Base-by-base conservation (phyloP, 108 stramenopile species). In the Nitzschia inconspicua region DNA sequence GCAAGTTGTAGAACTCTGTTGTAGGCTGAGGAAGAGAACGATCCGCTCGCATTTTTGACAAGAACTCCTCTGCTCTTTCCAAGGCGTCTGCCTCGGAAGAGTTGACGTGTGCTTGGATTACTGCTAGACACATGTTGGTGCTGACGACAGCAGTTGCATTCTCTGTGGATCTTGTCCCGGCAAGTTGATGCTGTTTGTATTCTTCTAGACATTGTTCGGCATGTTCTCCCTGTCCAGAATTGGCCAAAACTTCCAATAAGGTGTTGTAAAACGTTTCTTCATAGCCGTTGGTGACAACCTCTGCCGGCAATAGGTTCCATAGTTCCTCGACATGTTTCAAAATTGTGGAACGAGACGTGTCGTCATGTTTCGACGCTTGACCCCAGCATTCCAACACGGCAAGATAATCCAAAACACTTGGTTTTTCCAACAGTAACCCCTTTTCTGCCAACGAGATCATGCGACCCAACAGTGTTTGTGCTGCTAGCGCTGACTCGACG, bases 1-100 rank as follows among this genome's bases (percentile, higher is more conserved):
- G 68, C 8, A 79, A 58, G 47, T 86, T 83, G 62, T 68, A 81
- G 18, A 51, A 69, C 0, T 61, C 57, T 11, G 53, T 47, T 58
- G 75, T 70, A 1, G 85, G 88, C 27, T 47, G 7, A 11, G 68
- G 70, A n/a, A 70, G 34, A 7, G 26, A 5, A 3, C 19, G 5
- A 19, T 56, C 54, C 10, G 46, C 14, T 41, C 25, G 47, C 70
- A 72, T 72, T 49, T 63, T 30, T 20, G 18, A 26, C 34, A 72
- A 28, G 24, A 72, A 49, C 30, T 39, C 63, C 31, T 69, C 43
- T 8, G 79, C 75, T 16, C 40, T 49, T 48, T 73, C 54, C n/a
- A 78, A 73, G 2, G 60, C 58, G 28, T 36, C 52, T 8, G 60
- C 26, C 32, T 70, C 65, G 29, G 78, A 76, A 25, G 75, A 80